phyloP scores from a whole-genome alignment of 257 asterid genomes.

The Przewalskia tangutica region DNA sequence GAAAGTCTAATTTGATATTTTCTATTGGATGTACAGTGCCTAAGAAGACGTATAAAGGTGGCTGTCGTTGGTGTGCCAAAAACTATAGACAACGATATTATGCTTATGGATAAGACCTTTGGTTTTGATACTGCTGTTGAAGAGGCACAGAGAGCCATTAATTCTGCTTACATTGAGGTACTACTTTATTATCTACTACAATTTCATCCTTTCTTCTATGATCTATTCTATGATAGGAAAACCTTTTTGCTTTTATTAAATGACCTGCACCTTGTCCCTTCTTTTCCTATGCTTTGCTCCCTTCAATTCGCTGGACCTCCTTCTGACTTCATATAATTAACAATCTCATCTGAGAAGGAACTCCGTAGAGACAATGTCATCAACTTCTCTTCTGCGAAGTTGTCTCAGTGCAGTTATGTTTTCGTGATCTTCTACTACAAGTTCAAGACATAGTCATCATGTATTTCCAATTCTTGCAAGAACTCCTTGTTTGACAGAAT shows the following conservation, averaged over 20 bases:
- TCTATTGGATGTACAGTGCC: slow-evolving; percentile 44
- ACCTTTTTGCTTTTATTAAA: neutral
- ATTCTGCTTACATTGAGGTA: slow-evolving; percentile 91
- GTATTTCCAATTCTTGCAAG: neutral
- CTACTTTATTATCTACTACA: neutral
- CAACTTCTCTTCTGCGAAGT: neutral
- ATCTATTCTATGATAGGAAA: neutral
- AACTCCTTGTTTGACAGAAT: neutral
- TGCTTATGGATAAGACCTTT: slow-evolving; percentile 93
- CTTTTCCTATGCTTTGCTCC: neutral
- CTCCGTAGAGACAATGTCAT: neutral
- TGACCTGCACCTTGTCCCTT: neutral
- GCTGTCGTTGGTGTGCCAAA: slow-evolving; percentile 97
- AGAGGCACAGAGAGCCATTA: slow-evolving; percentile 96
- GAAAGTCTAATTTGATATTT: neutral
- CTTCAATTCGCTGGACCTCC: neutral
- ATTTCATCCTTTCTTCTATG: neutral
- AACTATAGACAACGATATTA: slow-evolving; percentile 92
- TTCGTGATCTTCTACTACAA: neutral
- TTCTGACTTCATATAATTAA: neutral
- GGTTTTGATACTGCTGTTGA: slow-evolving; percentile 99
- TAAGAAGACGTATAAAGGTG: slow-evolving; percentile 50
- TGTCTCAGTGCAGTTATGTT: neutral
- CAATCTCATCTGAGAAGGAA: neutral
- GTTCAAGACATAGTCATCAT: too few species aligned